Percentiles rank a stretch among this genome's conserved stretches.
phyloP scores from a whole-genome alignment of 805 yeast species.

The Debaryomyces maramus region DNA sequence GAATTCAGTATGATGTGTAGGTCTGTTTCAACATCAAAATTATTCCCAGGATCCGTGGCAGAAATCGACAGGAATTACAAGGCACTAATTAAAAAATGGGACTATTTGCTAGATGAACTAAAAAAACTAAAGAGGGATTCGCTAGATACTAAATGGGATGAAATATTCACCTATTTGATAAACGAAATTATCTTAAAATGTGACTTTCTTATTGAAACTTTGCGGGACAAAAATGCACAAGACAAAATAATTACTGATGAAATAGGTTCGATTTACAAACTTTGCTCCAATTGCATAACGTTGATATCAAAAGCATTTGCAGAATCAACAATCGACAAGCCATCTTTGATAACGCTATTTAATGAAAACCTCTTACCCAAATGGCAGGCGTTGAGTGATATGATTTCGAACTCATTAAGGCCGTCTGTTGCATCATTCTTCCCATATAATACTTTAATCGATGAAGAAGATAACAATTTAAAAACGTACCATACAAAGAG shows the following conservation, averaged over 20 bases:
- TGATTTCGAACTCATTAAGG: constrained; percentile 1
- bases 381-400: constrained; percentile 24
- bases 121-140: constrained; percentile 43
- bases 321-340: constrained; percentile 40
- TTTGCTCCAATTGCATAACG: constrained; percentile 39
- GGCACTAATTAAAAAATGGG: constrained; percentile 39
- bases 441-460: neutral
- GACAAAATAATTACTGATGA: constrained; percentile 22
- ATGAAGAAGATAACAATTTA: constrained; percentile 14
- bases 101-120: constrained; percentile 41
- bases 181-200: constrained; percentile 35
- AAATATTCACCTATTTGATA: constrained; percentile 49
- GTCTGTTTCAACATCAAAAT: constrained; percentile 1
- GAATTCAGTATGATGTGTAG: constrained; percentile 33
- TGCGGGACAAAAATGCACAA: constrained; percentile 11
- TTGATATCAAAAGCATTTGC: constrained; percentile 33
- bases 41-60: constrained; percentile 29
- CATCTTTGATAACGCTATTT: constrained; percentile 18
- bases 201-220: constrained; percentile 17
- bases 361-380: constrained; percentile 26
- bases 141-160: constrained; percentile 57
- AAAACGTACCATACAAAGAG: constrained; percentile 17
- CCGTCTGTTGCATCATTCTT: neutral
- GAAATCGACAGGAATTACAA: constrained; percentile 40
- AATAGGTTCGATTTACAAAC: constrained; percentile 34